These are phyloP conservation scores for Moricandia moricandioides DNA, from an alignment of 345 rosid species.

Conservation along the genomic window DNA sequence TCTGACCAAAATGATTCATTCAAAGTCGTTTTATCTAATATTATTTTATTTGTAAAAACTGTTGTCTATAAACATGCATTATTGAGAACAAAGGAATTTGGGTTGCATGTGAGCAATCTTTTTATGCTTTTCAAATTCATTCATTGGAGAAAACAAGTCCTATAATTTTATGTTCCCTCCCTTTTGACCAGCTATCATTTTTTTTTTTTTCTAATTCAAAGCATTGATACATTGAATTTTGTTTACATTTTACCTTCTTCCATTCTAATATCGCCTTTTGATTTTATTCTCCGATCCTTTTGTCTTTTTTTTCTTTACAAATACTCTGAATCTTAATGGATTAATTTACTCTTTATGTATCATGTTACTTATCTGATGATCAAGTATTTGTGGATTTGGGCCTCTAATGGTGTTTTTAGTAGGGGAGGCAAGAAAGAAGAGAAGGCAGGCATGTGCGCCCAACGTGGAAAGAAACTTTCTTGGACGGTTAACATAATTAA, in stretches of 20 bases:
- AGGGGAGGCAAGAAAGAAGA: not conserved
- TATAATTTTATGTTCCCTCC: slow-evolving; percentile 27
- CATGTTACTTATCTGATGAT: not conserved
- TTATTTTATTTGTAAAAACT: not conserved
- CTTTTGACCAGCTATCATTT: not conserved
- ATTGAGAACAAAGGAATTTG: slow-evolving; percentile 38
- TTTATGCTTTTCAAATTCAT: slow-evolving; percentile 19
- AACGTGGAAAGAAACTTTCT: slow-evolving; percentile 35
- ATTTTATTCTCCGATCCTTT: not conserved
- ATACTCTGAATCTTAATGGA: too few relatives aligned
- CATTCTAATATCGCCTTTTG: not conserved
- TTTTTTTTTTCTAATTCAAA: not conserved
- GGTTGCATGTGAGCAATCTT: slow-evolving; percentile 38
- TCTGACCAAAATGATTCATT: slow-evolving; percentile 21
- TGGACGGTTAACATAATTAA: slow-evolving; percentile 24
- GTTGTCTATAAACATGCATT: slow-evolving; percentile 14
- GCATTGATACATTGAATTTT: not conserved
- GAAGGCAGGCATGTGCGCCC: slow-evolving; percentile 31
- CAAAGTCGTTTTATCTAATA: not conserved
- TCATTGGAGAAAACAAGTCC: slow-evolving; percentile 27
- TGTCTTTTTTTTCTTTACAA: not conserved
- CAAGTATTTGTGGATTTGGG: not conserved
- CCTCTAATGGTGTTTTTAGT: not conserved
- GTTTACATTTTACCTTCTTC: not conserved
- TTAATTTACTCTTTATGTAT: not conserved